Conservation (phyloP, 75 land plant genomes). For the Chamaecyparis obtusa region DNA sequence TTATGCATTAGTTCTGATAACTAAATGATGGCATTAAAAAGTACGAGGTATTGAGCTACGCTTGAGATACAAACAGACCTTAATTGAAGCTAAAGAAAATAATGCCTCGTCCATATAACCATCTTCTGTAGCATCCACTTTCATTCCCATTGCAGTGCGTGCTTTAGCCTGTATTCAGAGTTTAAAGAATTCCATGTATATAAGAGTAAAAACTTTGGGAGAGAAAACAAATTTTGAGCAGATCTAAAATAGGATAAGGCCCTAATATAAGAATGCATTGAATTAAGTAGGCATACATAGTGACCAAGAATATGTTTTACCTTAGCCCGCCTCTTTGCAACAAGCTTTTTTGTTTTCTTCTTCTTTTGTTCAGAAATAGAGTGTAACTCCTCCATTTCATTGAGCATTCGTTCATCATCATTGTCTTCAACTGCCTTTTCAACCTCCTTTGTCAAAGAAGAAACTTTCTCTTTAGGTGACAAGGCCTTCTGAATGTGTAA, state of each 20-base stretch:
- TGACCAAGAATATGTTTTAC: constrained; percentile 20
- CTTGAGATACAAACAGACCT: constrained; percentile 37
- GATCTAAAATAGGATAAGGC: not conserved
- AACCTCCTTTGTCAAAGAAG: constrained; percentile 14
- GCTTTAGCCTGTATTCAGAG: constrained; percentile 55
- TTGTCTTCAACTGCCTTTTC: constrained; percentile 34
- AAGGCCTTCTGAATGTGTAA: constrained; percentile 68
- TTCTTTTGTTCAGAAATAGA: constrained; percentile 65
- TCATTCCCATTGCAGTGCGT: constrained; percentile 81
- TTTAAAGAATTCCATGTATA: not conserved
- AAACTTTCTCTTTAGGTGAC: constrained; percentile 23
- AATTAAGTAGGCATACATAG: not conserved
- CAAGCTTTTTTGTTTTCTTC: constrained; percentile 60
- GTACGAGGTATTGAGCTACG: not conserved
- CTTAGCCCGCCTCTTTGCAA: constrained; percentile 81
- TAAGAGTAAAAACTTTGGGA: not conserved
- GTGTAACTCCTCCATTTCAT: constrained; percentile 86
- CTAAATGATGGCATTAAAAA: not conserved
- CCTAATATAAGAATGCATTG: not conserved
- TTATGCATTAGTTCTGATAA: not conserved
- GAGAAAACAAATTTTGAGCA: constrained; percentile 7
- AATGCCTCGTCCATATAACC: constrained; percentile 69
- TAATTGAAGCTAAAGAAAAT: constrained; percentile 79
- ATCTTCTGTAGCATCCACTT: constrained; percentile 85
- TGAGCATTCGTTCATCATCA: constrained; percentile 64